A percentile compares a stretch with the other conserved stretches of the same genome.
Evolutionary conservation across 2,329 filamentous ascomycete species (phyloP).

Genomic region (Periglandula ipomoeae): DNA sequence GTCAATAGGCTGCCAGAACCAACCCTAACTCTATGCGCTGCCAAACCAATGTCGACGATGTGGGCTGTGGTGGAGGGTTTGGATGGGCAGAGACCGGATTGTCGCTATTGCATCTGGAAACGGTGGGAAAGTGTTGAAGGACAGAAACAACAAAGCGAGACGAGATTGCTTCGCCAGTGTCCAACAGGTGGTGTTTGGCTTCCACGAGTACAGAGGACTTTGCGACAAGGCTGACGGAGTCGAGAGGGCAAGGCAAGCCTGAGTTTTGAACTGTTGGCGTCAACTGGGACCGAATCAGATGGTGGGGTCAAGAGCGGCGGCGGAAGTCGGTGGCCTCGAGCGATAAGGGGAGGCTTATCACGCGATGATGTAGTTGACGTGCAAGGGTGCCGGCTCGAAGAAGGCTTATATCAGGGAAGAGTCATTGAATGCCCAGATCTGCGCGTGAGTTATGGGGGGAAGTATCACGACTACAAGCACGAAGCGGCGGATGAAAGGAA

Average conservation of each 20-base stretch:
- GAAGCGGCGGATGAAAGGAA: background rate
- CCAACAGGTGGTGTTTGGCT: too few relatives aligned
- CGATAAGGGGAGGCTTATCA: background rate
- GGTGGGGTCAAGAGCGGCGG: background rate
- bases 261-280: background rate
- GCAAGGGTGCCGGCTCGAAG: background rate
- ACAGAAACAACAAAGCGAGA: background rate
- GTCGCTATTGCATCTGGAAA: background rate
- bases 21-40: background rate
- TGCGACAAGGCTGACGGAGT: background rate
- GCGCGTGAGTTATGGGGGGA: background rate
- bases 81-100: constrained; percentile 4
- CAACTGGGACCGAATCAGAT: background rate
- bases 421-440: background rate
- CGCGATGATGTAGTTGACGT: background rate
- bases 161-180: background rate
- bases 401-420: too few relatives aligned
- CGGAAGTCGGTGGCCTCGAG: background rate
- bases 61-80: constrained; percentile 5
- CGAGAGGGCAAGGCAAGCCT: background rate
- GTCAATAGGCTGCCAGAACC: background rate
- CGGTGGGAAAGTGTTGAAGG: background rate
- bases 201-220: background rate
- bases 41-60: background rate
- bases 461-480: background rate